Evolutionary conservation across 2,329 filamentous ascomycete genomes (phyloP), one percentile per base, ranked within the genome.

Genomic region (Zasmidium citrigriseum): DNA sequence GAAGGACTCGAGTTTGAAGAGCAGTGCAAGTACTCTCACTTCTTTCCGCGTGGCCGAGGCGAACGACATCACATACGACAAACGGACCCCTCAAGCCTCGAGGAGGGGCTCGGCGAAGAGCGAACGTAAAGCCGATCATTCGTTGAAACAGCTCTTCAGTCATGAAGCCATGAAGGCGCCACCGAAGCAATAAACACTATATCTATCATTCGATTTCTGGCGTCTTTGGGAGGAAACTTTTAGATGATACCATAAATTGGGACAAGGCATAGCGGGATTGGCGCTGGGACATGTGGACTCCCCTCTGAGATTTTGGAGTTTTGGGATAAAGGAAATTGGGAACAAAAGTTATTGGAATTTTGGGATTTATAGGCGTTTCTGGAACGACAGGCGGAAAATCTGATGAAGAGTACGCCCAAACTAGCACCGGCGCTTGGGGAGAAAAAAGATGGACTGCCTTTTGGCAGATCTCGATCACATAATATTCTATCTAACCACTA

Each of bases 111-210:
- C 56, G 25, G 38, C 54, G 48, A 46, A 58, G 27, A 38, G 53
- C n/a, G 46, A 46, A 20, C 29, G 10, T 45, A 54, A 54, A 38
- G 58, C 61, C 11, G 57, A 66, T 44, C 64, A 67, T 3, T 71
- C 68, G 46, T 54, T 73, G 58, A 72, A 70, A 55, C 68, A 73
- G 59, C 65, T 73, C 11, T 72, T 72, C 57, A 64, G 64, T 52
- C 68, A 73, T 54, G 73, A 70, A 21, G 70, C 70, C 9, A 70
- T 72, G 64, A 67, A 68, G 51, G 64, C 67, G 44, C 59, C 64
- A 44, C 67, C 68, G 14, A 55, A 44, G 25, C 29, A 51, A n/a
- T 53, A 52, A 47, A 16, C 29, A 27, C 22, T 22, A 24, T 4
- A 18, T 27, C 23, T 23, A 54, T 10, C 20, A 14, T 52, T 29